Base-by-base conservation (phyloP, 495 filamentous ascomycete genomes). In the Penicillium salamii region DNA sequence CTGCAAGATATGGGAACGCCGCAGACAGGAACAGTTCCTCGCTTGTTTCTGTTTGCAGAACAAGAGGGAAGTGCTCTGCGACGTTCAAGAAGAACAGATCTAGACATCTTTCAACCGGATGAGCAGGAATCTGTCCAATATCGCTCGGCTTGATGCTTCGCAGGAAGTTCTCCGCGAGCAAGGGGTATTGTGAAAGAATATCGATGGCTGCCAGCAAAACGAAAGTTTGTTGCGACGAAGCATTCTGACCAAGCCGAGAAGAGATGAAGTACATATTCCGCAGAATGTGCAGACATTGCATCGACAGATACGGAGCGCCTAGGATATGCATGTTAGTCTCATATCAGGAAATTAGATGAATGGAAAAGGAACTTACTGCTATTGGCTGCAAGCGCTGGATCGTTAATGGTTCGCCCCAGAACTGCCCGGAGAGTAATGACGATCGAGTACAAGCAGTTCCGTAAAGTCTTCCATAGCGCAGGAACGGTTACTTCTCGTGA, bases 31-130 rank as follows among this genome's bases (percentile, higher is more conserved):
- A 78, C 2, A 96, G 71, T 11, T 85, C 74, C 54, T 95, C 89
- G 59, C 81, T 87, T 15, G 78, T 74, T 7, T 73, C 59, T 2
- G 85, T 76, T 0, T 87, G 69, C 7, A 97, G 68, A 15, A 83
- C 68, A 15, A 89, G 68, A 0, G 88, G 85, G 60, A 97, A 87
- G 59, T 96, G 89, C 61, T 98, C 93, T 11, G 85, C 81, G 2
- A 82, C 83, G 62, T 96, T 96, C 35, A 98, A 80, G 68, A 95
- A 97, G 77, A 87, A 98, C 43, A 96, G 82, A 66, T 95, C 88
- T 9, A 90, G 73, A 53, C 81, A 89, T 38, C 90, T 77, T 55
- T 92, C 83, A 13, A 95, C 72, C 1, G 91, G 87, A 63, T 88
- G 85, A 0, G 69, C 57, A 0, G 93, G 89, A 18, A 96, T 86